Conservation (phyloP, 2,329 filamentous ascomycete genomes). For the Aspergillus sp. region DNA sequence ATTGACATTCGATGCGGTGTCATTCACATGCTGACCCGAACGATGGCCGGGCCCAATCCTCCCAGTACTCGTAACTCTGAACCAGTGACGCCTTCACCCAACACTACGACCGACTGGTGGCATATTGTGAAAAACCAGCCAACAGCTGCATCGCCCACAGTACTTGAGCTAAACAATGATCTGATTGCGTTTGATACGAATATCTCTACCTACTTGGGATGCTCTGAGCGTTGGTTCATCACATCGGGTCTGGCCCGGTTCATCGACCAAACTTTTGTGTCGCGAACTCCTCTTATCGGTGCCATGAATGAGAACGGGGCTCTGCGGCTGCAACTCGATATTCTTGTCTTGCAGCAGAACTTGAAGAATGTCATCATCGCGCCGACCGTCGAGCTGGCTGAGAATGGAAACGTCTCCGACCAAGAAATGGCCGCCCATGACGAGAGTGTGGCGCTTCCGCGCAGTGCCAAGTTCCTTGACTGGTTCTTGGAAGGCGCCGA, state of each 20-base stretch:
- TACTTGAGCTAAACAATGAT: constrained; percentile 79
- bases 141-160: constrained; percentile 57
- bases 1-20: constrained; percentile 85
- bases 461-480: constrained; percentile 47
- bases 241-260: constrained; percentile 73
- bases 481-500: constrained; percentile 50
- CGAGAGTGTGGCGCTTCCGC: constrained; percentile 43
- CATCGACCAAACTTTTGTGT: constrained; percentile 75
- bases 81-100: constrained; percentile 54
- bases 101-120: constrained; percentile 68
- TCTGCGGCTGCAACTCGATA: constrained; percentile 87
- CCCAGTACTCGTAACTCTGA: constrained; percentile 33
- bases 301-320: constrained; percentile 84
- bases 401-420: constrained; percentile 5
- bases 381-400: constrained; percentile 16
- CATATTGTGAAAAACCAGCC: constrained; percentile 44
- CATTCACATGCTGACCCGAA: constrained; percentile 70
- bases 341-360: constrained; percentile 93
- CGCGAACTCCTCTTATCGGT: constrained; percentile 67
- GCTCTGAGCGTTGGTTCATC: constrained; percentile 71
- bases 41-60: constrained; percentile 59
- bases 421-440: constrained; percentile 15
- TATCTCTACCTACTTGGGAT: constrained; percentile 68
- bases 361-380: constrained; percentile 78
- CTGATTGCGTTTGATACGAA: constrained; percentile 87